Percentiles rank a stretch among this genome's conserved stretches.
Conservation (phyloP, 208 protist genomes). For the Histomonas meleagridis region DNA sequence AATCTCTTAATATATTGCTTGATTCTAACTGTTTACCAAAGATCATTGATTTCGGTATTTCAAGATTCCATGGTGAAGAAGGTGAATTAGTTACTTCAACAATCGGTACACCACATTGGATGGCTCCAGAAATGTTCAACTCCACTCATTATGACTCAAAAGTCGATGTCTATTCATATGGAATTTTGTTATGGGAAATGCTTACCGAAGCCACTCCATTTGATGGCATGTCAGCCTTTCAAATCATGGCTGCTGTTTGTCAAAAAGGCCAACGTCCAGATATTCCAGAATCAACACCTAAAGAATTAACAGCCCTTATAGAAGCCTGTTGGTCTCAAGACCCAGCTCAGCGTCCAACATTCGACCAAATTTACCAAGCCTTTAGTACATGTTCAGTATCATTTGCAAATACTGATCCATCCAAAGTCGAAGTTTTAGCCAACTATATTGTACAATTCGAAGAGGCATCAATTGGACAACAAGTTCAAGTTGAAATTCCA, state of each 20-base stretch:
- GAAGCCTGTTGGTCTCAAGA: neutral
- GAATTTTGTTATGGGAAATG: neutral
- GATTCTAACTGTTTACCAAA: neutral
- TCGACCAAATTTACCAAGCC: neutral
- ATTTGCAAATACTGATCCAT: neutral
- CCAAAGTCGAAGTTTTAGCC: neutral
- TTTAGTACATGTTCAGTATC: neutral
- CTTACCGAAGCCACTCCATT: neutral
- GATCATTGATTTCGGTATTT: conserved; percentile 8
- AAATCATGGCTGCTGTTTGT: neutral
- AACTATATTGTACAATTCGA: too few relatives aligned
- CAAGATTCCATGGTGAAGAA: neutral
- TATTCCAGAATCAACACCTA: neutral
- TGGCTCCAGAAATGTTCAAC: neutral
- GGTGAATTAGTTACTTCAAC: neutral
- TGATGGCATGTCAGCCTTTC: neutral
- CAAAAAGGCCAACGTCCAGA: neutral
- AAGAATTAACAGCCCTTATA: neutral
- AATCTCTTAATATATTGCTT: neutral
- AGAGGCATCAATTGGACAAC: too few relatives aligned
- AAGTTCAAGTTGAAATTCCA: too few relatives aligned
- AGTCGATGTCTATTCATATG: neutral
- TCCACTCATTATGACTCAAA: neutral
- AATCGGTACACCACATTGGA: neutral
- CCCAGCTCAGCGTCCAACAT: neutral